phyloP scores from a whole-genome alignment of 768 basidiomycete genomes.

The Tubosaeta brunneosetosa region DNA sequence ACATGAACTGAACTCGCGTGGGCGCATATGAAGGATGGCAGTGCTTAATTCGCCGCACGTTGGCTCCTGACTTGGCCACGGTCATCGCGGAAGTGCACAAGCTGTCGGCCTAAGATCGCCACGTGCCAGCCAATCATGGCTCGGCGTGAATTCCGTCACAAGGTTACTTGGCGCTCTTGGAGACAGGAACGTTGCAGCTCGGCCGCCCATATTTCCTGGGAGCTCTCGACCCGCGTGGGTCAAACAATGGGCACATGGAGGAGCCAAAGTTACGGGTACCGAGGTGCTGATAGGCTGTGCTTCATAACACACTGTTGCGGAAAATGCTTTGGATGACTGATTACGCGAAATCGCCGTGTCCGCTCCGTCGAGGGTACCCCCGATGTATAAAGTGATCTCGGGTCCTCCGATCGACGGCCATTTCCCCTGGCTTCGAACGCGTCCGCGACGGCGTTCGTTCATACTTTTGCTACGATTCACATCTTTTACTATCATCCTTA shows the following conservation, averaged over 20 bases:
- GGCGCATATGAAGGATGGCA: constrained; percentile 8
- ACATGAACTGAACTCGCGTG: neutral
- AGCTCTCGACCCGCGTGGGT: constrained; percentile 13
- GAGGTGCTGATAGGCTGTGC: constrained; percentile 5
- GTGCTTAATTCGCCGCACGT: constrained; percentile 9
- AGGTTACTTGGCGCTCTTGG: neutral
- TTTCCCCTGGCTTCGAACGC: constrained; percentile 16
- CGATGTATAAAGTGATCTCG: constrained; percentile 26
- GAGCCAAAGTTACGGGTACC: neutral
- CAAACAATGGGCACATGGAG: constrained; percentile 16
- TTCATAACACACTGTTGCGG: constrained; percentile 1
- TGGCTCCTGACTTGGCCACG: constrained; percentile 16
- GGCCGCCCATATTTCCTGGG: constrained; percentile 16
- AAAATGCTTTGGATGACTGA: constrained; percentile 4
- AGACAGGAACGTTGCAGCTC: constrained; percentile 7
- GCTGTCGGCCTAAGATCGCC: constrained; percentile 7
- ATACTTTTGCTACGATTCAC: constrained; percentile 14
- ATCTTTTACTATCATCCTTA: constrained; percentile 15
- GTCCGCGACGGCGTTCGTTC: constrained; percentile 21
- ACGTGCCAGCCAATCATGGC: constrained; percentile 14
- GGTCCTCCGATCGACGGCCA: constrained; percentile 13
- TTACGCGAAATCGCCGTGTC: constrained; percentile 23
- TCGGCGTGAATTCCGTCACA: constrained; percentile 8
- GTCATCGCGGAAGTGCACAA: constrained; percentile 17
- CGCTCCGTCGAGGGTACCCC: constrained; percentile 18